These are phyloP conservation scores for Penicillium sp. DNA, from an alignment of 2,329 filamentous ascomycete genomes.

Conservation along the genomic window DNA sequence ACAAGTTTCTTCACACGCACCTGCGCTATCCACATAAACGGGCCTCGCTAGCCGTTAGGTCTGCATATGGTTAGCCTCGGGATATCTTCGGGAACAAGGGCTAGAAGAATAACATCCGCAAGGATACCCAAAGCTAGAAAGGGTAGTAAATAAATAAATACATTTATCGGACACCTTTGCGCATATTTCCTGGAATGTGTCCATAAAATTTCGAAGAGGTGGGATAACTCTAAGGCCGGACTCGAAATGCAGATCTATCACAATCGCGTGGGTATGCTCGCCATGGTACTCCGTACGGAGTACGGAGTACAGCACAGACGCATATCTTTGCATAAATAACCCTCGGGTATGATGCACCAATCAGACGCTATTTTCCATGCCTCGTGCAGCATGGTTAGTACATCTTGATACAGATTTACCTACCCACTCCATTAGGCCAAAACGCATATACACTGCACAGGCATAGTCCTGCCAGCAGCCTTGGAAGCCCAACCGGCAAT, in stretches of 20 bases:
- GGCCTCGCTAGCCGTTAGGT: neutral
- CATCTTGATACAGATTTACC: too few species aligned
- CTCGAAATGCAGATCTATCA: neutral
- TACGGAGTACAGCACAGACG: neutral
- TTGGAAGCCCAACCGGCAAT: too few species aligned
- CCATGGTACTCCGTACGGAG: neutral
- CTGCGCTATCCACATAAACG: too few species aligned
- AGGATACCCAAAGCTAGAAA: neutral
- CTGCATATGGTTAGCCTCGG: conserved; percentile 1
- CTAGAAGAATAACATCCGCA: neutral
- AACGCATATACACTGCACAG: too few species aligned
- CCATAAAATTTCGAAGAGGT: too few species aligned
- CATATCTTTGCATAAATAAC: neutral
- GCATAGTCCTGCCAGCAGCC: too few species aligned
- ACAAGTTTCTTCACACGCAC: too few species aligned
- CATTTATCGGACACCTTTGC: too few species aligned
- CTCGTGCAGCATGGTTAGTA: neutral
- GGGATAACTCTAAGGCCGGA: neutral
- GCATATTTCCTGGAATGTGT: too few species aligned
- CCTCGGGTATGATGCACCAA: neutral
- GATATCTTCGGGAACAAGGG: conserved; percentile 1
- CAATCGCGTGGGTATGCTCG: neutral
- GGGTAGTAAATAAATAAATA: neutral
- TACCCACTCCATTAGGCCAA: too few species aligned
- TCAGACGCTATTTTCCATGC: neutral